phyloP scores from a whole-genome alignment of 2,329 filamentous ascomycete species.

The Fusarium palustre region DNA sequence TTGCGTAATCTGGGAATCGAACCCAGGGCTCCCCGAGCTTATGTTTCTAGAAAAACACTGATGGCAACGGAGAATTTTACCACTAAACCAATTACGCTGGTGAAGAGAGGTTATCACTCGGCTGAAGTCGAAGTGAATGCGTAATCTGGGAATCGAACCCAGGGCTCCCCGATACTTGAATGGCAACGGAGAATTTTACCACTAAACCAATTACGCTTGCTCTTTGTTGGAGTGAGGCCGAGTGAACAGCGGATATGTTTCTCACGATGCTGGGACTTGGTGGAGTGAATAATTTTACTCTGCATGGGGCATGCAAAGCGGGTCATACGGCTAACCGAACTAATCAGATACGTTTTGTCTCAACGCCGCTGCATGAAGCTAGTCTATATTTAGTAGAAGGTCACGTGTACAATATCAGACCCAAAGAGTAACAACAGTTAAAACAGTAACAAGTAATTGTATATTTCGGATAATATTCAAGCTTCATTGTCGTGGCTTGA shows the following conservation, averaged over 20 bases:
- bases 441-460: neutral
- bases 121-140: neutral
- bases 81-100: constrained; percentile 36
- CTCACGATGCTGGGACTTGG: neutral
- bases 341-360: neutral
- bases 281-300: constrained; percentile 9
- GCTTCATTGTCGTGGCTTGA: neutral
- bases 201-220: constrained; percentile 36
- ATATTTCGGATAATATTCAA: neutral
- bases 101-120: neutral
- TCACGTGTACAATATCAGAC: neutral
- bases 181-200: constrained; percentile 36
- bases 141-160: constrained; percentile 34
- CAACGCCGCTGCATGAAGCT: neutral
- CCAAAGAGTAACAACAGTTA: neutral
- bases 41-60: too few relatives aligned
- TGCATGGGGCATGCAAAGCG: neutral
- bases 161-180: constrained; percentile 23
- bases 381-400: rapidly evolving
- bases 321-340: neutral
- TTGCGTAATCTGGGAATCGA: constrained; percentile 44
- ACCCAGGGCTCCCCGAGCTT: constrained; percentile 40
- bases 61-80: constrained; percentile 45
- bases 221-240: neutral
- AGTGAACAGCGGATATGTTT: neutral